A percentile compares a stretch with the other conserved stretches of the same genome.
Conservation (phyloP, 225 moss, liverwort and hornwort genomes). For the Bryum argenteum region DNA sequence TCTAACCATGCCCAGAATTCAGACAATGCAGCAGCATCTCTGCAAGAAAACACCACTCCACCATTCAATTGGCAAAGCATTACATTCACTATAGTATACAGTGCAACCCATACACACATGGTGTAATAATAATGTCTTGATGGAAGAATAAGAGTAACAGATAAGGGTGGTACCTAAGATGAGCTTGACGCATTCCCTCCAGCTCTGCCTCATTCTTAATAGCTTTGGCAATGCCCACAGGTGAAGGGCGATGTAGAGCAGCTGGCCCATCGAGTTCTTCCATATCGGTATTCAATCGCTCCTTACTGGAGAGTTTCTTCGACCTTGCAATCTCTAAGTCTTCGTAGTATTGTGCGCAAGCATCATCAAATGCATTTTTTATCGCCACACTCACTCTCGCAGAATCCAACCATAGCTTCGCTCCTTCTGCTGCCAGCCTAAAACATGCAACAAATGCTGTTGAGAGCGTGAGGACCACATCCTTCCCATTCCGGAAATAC, state of each 20-base stretch:
- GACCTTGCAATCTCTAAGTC: slow-evolving; percentile 43
- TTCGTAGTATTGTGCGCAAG: slow-evolving; percentile 75
- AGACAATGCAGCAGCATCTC: slow-evolving; percentile 89
- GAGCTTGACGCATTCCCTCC: slow-evolving; percentile 99
- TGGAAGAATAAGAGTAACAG: not conserved
- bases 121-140: too few species aligned
- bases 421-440: slow-evolving; percentile 75
- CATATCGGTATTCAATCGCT: slow-evolving; percentile 27
- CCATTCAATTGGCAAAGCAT: not conserved
- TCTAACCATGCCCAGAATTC: slow-evolving; percentile 94
- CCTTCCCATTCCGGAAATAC: not conserved
- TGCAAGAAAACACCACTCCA: slow-evolving; percentile 29
- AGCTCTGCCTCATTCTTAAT: slow-evolving; percentile 93
- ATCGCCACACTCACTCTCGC: slow-evolving; percentile 89
- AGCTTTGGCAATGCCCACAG: slow-evolving; percentile 79
- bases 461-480: slow-evolving; percentile 28
- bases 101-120: too few species aligned
- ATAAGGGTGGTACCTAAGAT: slow-evolving; percentile 66
- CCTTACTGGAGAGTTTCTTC: slow-evolving; percentile 39
- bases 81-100: not conserved
- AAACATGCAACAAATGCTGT: slow-evolving; percentile 18
- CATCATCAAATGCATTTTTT: slow-evolving; percentile 86
- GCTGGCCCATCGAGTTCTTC: slow-evolving; percentile 73
- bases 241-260: slow-evolving; percentile 73
- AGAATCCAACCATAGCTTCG: slow-evolving; percentile 90